Conservation (phyloP, 1,284 basidiomycete genomes). For the Malassezia equina region DNA sequence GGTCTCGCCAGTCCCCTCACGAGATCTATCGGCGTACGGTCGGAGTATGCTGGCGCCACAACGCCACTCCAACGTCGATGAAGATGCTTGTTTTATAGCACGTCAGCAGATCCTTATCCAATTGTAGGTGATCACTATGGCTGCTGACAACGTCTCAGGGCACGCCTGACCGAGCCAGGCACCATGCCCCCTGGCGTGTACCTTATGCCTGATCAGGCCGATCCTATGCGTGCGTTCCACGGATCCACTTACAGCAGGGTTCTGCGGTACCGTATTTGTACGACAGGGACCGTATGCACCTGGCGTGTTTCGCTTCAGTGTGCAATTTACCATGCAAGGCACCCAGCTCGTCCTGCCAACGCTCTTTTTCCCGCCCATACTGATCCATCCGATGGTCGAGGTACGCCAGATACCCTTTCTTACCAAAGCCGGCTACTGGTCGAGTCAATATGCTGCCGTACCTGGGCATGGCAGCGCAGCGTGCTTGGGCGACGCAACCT, state of each 20-base stretch:
- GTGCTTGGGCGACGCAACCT: not conserved
- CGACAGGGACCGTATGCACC: slow-evolving; percentile 2
- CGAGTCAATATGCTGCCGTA: slow-evolving; percentile 5
- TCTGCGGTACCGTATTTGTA: slow-evolving; percentile 10
- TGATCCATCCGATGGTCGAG: slow-evolving; percentile 14
- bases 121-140: not conserved
- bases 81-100: not conserved
- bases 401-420: not conserved
- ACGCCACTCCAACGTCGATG: not conserved
- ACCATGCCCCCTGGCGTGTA: slow-evolving; percentile 10
- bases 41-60: not conserved
- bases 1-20: not conserved
- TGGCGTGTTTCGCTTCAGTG: slow-evolving; percentile 16
- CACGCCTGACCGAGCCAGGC: not conserved
- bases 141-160: not conserved
- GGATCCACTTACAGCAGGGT: slow-evolving; percentile 3
- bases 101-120: slow-evolving; percentile 1
- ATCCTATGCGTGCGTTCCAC: slow-evolving; percentile 11
- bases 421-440: not conserved
- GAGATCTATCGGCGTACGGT: not conserved
- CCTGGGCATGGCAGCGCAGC: not conserved
- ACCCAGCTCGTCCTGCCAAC: not conserved
- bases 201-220: slow-evolving; percentile 1
- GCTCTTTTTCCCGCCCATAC: slow-evolving; percentile 15
- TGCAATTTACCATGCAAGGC: slow-evolving; percentile 1